Percentiles rank a stretch among this genome's conserved stretches.
These are phyloP conservation scores for Butyriboletus loyo DNA, from an alignment of 768 basidiomycete genomes.

Conservation along the genomic window DNA sequence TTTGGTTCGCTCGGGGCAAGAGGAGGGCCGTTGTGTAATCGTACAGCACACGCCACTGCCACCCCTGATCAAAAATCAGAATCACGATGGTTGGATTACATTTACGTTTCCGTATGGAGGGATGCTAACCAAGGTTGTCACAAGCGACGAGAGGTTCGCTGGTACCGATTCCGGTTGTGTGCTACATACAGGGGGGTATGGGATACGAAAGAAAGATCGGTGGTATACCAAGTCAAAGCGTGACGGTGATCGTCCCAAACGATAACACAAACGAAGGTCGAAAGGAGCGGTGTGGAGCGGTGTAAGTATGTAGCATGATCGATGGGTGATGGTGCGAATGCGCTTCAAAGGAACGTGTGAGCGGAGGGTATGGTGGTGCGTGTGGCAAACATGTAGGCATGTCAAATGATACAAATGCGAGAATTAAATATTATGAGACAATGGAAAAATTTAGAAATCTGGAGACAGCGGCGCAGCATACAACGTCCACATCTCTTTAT, in stretches of 20 bases:
- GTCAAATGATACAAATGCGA: constrained; percentile 24
- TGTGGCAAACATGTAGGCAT: constrained; percentile 3
- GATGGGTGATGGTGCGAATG: background rate
- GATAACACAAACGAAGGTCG: constrained; percentile 8
- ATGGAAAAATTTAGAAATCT: background rate
- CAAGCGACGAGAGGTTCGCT: background rate
- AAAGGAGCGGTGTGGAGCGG: constrained; percentile 2
- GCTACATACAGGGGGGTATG: constrained; percentile 3
- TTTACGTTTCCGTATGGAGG: background rate
- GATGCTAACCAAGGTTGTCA: background rate
- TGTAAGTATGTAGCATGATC: constrained; percentile 7
- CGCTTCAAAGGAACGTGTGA: constrained; percentile 2
- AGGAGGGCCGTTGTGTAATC: too few species aligned
- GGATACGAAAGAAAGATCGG: background rate
- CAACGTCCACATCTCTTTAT: constrained; percentile 14
- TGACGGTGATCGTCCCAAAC: background rate
- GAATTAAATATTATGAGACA: constrained; percentile 30
- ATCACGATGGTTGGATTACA: background rate
- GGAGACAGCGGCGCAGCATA: constrained; percentile 3
- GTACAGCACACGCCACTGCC: background rate
- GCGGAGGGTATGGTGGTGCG: constrained; percentile 2
- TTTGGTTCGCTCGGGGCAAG: too few species aligned
- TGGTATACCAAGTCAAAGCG: background rate
- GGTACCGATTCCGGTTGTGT: background rate
- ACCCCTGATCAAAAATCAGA: background rate